Evolutionary conservation across 2,329 filamentous ascomycete species (phyloP).

Genomic region (Fusarium citri): DNA sequence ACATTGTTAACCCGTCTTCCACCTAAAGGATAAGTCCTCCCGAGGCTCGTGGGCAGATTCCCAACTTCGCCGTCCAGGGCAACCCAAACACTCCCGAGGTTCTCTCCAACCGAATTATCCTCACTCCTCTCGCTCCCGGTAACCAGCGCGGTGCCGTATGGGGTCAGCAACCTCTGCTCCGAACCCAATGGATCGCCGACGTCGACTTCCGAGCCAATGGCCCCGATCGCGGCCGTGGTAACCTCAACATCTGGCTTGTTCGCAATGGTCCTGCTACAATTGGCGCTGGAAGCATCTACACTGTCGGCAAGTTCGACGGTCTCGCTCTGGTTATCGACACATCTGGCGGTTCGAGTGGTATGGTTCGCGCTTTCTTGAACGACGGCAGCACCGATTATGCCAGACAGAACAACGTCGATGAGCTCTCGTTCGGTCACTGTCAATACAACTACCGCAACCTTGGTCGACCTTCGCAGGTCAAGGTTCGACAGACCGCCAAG

Average conservation of each 20-base stretch:
- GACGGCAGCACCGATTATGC: constrained; percentile 87
- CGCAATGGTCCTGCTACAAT: constrained; percentile 74
- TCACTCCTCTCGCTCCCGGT: constrained; percentile 89
- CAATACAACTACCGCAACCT: constrained; percentile 91
- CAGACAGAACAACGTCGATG: constrained; percentile 78
- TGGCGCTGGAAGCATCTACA: constrained; percentile 84
- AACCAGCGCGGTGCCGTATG: constrained; percentile 87
- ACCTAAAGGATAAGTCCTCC: constrained; percentile 71
- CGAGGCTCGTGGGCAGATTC: constrained; percentile 60
- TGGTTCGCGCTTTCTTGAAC: constrained; percentile 92
- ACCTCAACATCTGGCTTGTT: constrained; percentile 93
- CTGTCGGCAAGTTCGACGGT: constrained; percentile 87
- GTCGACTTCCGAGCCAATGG: constrained; percentile 90
- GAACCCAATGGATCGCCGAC: constrained; percentile 82
- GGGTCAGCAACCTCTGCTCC: constrained; percentile 72
- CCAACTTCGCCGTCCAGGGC: constrained; percentile 67
- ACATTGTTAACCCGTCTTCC: constrained; percentile 22
- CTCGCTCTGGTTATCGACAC: constrained; percentile 87
- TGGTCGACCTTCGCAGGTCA: constrained; percentile 83
- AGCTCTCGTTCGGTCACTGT: constrained; percentile 92
- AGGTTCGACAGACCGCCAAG: constrained; percentile 72
- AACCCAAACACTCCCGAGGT: constrained; percentile 68
- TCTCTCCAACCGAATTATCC: constrained; percentile 89
- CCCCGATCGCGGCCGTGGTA: constrained; percentile 85
- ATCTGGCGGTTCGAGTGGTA: constrained; percentile 80